These are phyloP conservation scores for Cenchrus purpureus DNA, from an alignment of 176 grass and related monocot genomes.

Conservation along the genomic window DNA sequence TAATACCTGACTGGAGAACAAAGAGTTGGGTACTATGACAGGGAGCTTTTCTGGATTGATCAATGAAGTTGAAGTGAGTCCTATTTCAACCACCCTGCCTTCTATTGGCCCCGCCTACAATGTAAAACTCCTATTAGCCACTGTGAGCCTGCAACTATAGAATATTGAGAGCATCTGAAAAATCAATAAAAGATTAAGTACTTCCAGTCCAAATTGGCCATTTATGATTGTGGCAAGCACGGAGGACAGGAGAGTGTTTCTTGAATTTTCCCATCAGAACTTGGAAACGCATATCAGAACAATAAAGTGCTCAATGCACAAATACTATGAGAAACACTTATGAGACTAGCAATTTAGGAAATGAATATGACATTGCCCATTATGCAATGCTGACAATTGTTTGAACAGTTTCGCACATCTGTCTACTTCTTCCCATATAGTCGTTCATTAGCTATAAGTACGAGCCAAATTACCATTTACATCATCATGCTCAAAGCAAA, in stretches of 20 bases:
- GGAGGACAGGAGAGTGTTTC: background rate
- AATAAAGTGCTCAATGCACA: constrained; percentile 30
- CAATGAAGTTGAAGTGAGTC: constrained; percentile 82
- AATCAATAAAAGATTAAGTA: constrained; percentile 15
- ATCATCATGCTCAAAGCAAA: constrained; percentile 10
- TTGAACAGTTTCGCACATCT: background rate
- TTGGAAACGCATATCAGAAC: background rate
- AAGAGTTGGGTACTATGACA: constrained; percentile 91
- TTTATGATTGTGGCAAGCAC: background rate
- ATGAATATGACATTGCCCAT: background rate
- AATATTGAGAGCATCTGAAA: background rate
- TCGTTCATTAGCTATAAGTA: background rate
- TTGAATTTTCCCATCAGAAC: constrained; percentile 6
- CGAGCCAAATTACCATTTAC: background rate
- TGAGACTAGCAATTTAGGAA: background rate
- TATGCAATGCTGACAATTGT: background rate
- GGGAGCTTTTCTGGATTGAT: constrained; percentile 93
- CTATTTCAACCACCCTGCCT: constrained; percentile 81
- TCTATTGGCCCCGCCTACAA: constrained; percentile 92
- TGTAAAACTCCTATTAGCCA: constrained; percentile 30
- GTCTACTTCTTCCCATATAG: background rate
- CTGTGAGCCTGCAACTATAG: background rate
- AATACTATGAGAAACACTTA: constrained; percentile 12
- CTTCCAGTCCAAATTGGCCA: background rate
- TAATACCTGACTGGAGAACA: constrained; percentile 93